Percentiles rank a stretch among this genome's conserved stretches.
Evolutionary conservation across 1,284 basidiomycete genomes (phyloP).

Genomic region (Coniophora puteana): DNA sequence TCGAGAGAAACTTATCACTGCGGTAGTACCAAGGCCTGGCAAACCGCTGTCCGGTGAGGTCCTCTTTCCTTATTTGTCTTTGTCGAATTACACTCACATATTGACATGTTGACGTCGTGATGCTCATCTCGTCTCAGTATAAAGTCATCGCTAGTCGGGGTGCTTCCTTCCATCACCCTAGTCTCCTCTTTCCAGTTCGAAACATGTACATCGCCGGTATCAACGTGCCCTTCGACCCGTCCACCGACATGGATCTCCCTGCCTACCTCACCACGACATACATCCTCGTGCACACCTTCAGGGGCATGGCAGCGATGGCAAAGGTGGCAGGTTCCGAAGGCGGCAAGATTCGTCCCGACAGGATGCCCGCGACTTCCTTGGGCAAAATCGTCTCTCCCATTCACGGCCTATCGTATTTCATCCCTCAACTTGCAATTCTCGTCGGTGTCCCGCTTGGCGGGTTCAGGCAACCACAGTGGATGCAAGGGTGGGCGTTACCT

Average conservation of each 20-base stretch:
- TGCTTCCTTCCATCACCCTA: not conserved
- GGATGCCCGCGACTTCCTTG: constrained; percentile 13
- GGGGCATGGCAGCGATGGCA: constrained; percentile 7
- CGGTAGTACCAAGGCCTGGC: too few species aligned
- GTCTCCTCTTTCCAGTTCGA: not conserved
- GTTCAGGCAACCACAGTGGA: constrained; percentile 30
- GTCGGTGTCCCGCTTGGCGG: constrained; percentile 21
- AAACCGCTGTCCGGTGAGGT: too few species aligned
- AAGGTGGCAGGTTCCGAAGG: constrained; percentile 12
- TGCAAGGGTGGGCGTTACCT: constrained; percentile 23
- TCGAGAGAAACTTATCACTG: too few species aligned
- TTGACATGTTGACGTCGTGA: too few species aligned
- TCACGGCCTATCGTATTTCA: constrained; percentile 20
- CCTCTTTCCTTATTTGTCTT: too few species aligned
- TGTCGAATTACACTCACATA: too few species aligned
- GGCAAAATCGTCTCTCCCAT: constrained; percentile 26
- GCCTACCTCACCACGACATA: not conserved
- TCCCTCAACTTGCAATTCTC: constrained; percentile 24
- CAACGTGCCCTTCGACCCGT: too few species aligned
- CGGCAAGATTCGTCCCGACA: constrained; percentile 16
- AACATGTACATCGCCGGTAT: too few species aligned
- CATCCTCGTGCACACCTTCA: constrained; percentile 15
- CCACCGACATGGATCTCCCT: too few species aligned
- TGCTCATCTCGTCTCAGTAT: too few species aligned
- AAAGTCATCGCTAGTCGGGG: too few species aligned